phyloP scores from a whole-genome alignment of 2,329 filamentous ascomycete genomes.

The Trematosphaeria pertusa region DNA sequence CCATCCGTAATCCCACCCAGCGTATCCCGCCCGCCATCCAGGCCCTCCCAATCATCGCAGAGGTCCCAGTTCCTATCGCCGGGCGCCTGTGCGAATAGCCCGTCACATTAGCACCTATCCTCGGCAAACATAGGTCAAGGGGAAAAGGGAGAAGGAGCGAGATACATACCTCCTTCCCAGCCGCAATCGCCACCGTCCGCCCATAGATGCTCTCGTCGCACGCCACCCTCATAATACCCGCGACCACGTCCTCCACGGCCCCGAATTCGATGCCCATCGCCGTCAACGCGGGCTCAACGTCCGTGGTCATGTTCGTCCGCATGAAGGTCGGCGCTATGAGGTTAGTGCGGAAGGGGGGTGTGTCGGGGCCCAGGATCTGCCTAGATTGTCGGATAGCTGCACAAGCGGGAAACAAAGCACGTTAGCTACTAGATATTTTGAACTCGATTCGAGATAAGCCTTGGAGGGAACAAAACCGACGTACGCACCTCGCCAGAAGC shows the following conservation, averaged over 20 bases:
- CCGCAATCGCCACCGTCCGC: constrained; percentile 13
- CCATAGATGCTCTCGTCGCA: constrained; percentile 20
- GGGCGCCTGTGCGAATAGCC: not conserved
- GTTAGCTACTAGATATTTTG: too few species aligned
- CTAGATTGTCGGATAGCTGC: constrained; percentile 11
- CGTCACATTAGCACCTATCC: too few species aligned
- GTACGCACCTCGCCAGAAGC: constrained; percentile 25
- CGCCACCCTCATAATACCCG: constrained; percentile 21
- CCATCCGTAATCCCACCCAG: constrained; percentile 8
- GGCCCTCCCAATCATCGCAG: constrained; percentile 21
- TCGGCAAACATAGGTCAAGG: too few species aligned
- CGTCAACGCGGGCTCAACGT: constrained; percentile 4
- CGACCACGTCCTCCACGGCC: constrained; percentile 20
- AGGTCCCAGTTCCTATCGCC: constrained; percentile 27
- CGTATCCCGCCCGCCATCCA: constrained; percentile 13
- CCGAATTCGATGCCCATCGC: constrained; percentile 15
- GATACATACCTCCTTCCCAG: constrained; percentile 8
- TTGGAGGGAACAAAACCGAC: too few species aligned
- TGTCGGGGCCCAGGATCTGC: constrained; percentile 4
- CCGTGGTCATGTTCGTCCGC: constrained; percentile 17
- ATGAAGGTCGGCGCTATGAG: constrained; percentile 25
- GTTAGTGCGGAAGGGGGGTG: constrained; percentile 17
- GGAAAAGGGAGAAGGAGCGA: too few species aligned
- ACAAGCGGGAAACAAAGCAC: too few species aligned
- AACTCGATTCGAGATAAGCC: too few species aligned